Base-by-base conservation (phyloP, 352 stramenopile genomes). In the Sclerospora graminicola region DNA sequence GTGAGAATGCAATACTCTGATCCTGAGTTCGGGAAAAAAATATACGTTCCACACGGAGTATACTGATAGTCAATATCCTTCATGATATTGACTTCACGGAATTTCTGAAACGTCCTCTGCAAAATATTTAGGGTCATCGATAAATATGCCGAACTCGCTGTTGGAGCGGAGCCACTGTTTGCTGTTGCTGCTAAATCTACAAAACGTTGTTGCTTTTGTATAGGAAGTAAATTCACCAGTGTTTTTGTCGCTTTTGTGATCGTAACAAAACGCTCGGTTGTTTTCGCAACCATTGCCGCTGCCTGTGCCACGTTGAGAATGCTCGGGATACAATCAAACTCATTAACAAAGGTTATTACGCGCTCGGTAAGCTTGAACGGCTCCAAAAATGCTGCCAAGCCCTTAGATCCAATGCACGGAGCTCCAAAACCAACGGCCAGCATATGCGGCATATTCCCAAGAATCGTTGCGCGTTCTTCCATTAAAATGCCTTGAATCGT, bases 291-390 rank as follows among this genome's bases (percentile, higher is more conserved):
- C 61, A 89, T 75, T 3, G 79, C 66, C 0, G 81, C 63, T 14
- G 77, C 83, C 38, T 93, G 78, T 0, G 79, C 78, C 8, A 90
- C 63, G 42, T 93, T 89, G 19, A 90, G 51, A 45, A 93, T 83
- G 18, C 75, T 77, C 2, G 81, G 81, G 38, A 93, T 89, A 54
- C 79, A 93, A 48, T 93, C 81, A 41, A 81, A 74, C 48, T 93
- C 79, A 47, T 93, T 90, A 14, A 93, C 81, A 36, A 93, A 71
- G 23, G 77, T 89, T 29, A 89, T 48, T 37, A 85, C 48, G 10
- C 72, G 66, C 33, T 70, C 68, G 1, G 45, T 57, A 14, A 90
- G 50, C 1, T 56, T 60, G n/a, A 89, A 39, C 8, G 60, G 38
- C 21, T 67, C 48, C 21, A 93, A 38, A 46, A 84, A 86, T 16